phyloP scores from a whole-genome alignment of 495 filamentous ascomycete species.

The Glarea lozoyensis region DNA sequence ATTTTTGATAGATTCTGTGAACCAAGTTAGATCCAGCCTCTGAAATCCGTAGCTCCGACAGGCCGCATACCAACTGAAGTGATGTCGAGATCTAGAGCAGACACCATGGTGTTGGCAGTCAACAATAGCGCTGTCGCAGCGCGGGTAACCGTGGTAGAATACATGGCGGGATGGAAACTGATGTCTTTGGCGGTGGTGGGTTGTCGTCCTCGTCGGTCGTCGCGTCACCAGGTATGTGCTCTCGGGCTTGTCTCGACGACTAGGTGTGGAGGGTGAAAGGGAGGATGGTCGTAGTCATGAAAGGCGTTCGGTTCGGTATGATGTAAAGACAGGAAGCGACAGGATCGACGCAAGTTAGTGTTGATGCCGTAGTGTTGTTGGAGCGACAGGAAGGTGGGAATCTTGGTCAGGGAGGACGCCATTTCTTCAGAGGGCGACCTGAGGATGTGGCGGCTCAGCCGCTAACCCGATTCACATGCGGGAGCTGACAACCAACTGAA shows the following conservation, averaged over 20 bases:
- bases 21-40: background rate
- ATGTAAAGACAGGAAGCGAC: background rate
- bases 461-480: no score
- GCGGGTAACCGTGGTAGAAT: conserved; percentile 13
- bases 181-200: background rate
- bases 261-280: no score
- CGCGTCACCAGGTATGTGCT: no score
- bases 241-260: no score
- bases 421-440: no score
- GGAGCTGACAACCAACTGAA: no score
- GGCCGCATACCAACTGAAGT: conserved; percentile 9
- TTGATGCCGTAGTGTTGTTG: no score
- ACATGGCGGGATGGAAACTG: conserved; percentile 9
- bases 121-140: conserved; percentile 17
- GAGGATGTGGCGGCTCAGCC: background rate
- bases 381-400: no score
- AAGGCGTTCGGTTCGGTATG: no score
- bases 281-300: no score
- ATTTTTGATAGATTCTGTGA: conserved; percentile 49
- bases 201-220: no score
- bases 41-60: background rate
- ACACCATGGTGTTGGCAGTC: conserved; percentile 7
- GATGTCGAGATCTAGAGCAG: conserved; percentile 16
- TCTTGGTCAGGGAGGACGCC: background rate
- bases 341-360: no score